A percentile compares a stretch with the other conserved stretches of the same genome.
Conservation (phyloP, 2,329 filamentous ascomycete genomes). For the Colletotrichum higginsianum region DNA sequence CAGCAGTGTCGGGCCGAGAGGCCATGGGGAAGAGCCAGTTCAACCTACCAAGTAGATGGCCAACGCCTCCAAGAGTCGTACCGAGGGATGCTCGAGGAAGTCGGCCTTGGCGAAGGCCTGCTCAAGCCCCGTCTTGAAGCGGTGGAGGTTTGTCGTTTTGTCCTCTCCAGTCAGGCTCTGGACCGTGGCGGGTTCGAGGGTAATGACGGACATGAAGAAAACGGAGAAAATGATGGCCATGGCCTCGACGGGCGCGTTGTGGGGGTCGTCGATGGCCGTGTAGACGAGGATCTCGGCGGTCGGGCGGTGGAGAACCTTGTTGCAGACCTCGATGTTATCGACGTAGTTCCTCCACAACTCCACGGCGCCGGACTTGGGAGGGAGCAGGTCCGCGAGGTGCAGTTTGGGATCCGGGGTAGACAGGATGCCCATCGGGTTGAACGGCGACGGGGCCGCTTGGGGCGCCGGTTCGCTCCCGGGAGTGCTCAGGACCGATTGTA, state of each 20-base stretch:
- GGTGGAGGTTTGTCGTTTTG: constrained; percentile 45
- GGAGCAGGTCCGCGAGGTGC: constrained; percentile 43
- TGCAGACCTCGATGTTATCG: constrained; percentile 48
- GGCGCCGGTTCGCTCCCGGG: constrained; percentile 17
- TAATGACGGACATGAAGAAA: constrained; percentile 63
- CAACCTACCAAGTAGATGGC: constrained; percentile 55
- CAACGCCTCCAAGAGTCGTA: constrained; percentile 53
- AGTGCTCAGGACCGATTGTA: constrained; percentile 44
- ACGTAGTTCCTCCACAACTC: constrained; percentile 51
- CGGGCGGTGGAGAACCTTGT: constrained; percentile 50
- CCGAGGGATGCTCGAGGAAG: constrained; percentile 58
- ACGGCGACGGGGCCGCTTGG: constrained; percentile 43
- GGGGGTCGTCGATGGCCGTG: constrained; percentile 50
- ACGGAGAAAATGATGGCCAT: constrained; percentile 62
- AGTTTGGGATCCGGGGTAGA: constrained; percentile 45
- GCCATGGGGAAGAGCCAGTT: no score
- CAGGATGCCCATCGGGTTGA: constrained; percentile 53
- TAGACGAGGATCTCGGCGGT: constrained; percentile 52
- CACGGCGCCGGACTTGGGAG: constrained; percentile 47
- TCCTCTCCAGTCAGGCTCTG: constrained; percentile 46
- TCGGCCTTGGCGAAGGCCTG: constrained; percentile 55
- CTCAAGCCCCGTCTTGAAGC: constrained; percentile 54
- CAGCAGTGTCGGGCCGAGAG: no score
- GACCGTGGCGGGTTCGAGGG: constrained; percentile 57
- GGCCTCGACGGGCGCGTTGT: constrained; percentile 45